Evolutionary conservation across 768 basidiomycete genomes (phyloP).

Genomic region (Tephrocybe sp.): DNA sequence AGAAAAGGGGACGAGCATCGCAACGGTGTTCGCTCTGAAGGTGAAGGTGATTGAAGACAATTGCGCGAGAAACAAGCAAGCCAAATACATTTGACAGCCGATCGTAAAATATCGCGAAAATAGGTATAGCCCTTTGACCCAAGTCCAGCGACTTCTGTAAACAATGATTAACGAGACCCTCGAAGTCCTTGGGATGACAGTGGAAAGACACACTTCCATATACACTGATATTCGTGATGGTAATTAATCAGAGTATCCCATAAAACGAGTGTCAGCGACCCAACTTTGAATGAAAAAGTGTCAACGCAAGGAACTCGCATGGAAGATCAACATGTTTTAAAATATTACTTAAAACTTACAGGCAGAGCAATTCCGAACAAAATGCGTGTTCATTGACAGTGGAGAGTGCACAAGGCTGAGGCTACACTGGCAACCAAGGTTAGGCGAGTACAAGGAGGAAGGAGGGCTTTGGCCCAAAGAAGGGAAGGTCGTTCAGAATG

Average conservation of each 20-base stretch:
- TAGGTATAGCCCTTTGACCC: conserved; percentile 14
- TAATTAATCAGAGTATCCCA: conserved; percentile 12
- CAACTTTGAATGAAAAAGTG: conserved; percentile 3
- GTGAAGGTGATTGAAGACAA: not conserved
- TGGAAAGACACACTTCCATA: conserved; percentile 11
- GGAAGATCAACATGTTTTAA: too few species aligned
- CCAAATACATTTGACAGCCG: conserved; percentile 3
- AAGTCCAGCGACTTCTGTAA: not conserved
- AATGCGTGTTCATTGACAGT: not conserved
- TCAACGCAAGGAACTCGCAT: not conserved
- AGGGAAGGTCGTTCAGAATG: too few species aligned
- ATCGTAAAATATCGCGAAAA: conserved; percentile 14
- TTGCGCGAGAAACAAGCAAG: not conserved
- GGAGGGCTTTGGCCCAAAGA: too few species aligned
- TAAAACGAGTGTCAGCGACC: conserved; percentile 5
- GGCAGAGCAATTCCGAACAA: conserved; percentile 9
- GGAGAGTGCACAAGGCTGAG: not conserved
- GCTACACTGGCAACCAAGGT: too few species aligned
- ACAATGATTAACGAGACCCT: not conserved
- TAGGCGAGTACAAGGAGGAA: too few species aligned
- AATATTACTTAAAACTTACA: too few species aligned
- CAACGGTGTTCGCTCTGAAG: not conserved
- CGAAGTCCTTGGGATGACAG: not conserved
- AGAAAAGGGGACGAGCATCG: conserved; percentile 2
- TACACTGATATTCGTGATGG: conserved; percentile 10